Percentiles rank a stretch among this genome's conserved stretches.
Conservation (phyloP, 2,329 filamentous ascomycete species). For the Penicillium sp. region DNA sequence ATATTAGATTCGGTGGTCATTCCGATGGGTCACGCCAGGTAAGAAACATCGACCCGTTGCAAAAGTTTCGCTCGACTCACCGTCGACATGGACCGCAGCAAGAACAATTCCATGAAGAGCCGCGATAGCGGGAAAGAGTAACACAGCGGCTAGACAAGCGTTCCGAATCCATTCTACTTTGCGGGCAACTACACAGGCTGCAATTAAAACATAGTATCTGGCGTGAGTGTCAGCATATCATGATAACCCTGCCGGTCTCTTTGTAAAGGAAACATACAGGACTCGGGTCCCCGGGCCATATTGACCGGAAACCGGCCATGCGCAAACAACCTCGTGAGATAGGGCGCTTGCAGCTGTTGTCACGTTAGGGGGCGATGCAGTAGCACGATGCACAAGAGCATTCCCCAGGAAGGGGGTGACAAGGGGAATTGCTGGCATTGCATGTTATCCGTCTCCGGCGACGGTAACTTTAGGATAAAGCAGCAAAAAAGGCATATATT, state of each 20-base stretch:
- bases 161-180: conserved; percentile 55
- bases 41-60: not conserved
- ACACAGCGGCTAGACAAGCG: conserved; percentile 54
- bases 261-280: conserved; percentile 25
- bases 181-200: conserved; percentile 55
- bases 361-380: conserved; percentile 15
- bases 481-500: conserved; percentile 8
- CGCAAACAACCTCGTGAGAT: conserved; percentile 33
- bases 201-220: conserved; percentile 57
- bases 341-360: conserved; percentile 9
- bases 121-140: conserved; percentile 56
- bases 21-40: no score
- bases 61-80: conserved; percentile 34
- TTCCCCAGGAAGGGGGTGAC: conserved; percentile 5
- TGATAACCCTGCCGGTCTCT: not conserved
- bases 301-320: conserved; percentile 39
- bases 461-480: not conserved
- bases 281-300: conserved; percentile 36
- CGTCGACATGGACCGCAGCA: conserved; percentile 49
- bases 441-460: conserved; percentile 8
- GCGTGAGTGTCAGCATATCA: conserved; percentile 3
- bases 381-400: conserved; percentile 12
- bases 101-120: conserved; percentile 57
- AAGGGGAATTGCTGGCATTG: conserved; percentile 18
- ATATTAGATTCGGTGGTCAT: conserved; percentile 2